Evolutionary conservation across 163 green algal genomes (phyloP), one percentile per base, ranked within the genome.

Genomic region (Prototheca wickerhamii): DNA sequence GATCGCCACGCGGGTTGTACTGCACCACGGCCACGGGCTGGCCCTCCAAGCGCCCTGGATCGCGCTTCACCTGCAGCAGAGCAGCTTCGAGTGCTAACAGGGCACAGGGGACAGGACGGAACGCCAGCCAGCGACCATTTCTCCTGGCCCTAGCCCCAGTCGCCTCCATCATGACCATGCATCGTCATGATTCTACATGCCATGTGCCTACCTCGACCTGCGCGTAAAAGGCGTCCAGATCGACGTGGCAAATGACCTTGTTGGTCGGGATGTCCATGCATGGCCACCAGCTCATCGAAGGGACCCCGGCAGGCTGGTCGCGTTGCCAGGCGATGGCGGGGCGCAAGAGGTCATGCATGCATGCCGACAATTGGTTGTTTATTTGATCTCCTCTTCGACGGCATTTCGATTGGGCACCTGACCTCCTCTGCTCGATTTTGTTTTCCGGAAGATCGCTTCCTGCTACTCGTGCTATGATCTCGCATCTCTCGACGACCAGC

Each of bases 161-260:
- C n/a, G n/a, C 5, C 34, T 30, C 28, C 15, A 60, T 10, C 10
- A 55, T 29, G 15, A 55, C 10, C 15, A 55, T 15, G 10, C 37
- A 46, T 46, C 8, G 37, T 15, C 8, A 8, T 30, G 49, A 55
- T 29, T 26, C 53, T 29, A 8, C 7, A 35, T 63, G 21, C 64
- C 32, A 2, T 40, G 8, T 26, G 17, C 51, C 6, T n/a, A 73
- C 51, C 52, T 80, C 73, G 0, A 78, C 75, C 61, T 86, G 80
- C 4, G 73, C 69, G 50, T 88, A 88, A 59, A 88, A 88, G 0
- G 74, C 73, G 43, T 89, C 83, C 50, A 89, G 61, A 35, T 89
- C 83, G 4, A 89, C 62, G 43, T 88, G 82, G 0, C 65, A 67
- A 4, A 88, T 64, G 3, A 67, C 81, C 67, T 57, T 69, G 37